Evolutionary conservation across 78 protist genomes (phyloP).

Genomic region (Neovahlkampfia damariscottae): DNA sequence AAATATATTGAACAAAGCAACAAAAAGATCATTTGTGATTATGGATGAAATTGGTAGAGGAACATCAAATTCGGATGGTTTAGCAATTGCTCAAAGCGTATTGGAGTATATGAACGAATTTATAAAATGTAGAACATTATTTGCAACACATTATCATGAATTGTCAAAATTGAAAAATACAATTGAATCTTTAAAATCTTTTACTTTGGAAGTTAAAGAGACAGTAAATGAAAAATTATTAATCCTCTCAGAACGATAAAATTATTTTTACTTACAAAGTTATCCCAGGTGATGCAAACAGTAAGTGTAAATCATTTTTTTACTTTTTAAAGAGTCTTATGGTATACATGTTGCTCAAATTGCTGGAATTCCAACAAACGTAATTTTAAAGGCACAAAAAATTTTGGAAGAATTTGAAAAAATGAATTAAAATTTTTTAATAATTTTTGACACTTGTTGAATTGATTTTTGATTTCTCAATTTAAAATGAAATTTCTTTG

Average conservation of each 20-base stretch:
- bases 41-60: slow-evolving; percentile 72
- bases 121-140: slow-evolving; percentile 62
- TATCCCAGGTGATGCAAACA: slow-evolving; percentile 57
- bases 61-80: slow-evolving; percentile 41
- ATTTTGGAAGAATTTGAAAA: slow-evolving; percentile 5
- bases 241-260: neutral
- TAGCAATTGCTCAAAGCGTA: slow-evolving; percentile 43
- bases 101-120: slow-evolving; percentile 19
- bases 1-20: neutral
- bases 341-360: slow-evolving; percentile 88
- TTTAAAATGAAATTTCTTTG: too few species aligned
- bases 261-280: slow-evolving; percentile 81
- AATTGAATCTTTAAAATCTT: slow-evolving; percentile 23
- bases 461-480: too few species aligned
- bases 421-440: neutral
- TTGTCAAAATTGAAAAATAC: slow-evolving; percentile 31
- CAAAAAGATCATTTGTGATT: slow-evolving; percentile 6
- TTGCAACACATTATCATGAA: slow-evolving; percentile 94
- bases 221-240: too few species aligned
- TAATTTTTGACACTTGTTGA: too few species aligned
- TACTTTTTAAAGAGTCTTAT: slow-evolving; percentile 58
- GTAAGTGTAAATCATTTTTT: too few species aligned
- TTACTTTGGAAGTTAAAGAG: neutral
- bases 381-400: slow-evolving; percentile 1
- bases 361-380: slow-evolving; percentile 55